These are phyloP conservation scores for Citrus cavaleriei DNA, from an alignment of 345 rosid species.

Conservation along the genomic window DNA sequence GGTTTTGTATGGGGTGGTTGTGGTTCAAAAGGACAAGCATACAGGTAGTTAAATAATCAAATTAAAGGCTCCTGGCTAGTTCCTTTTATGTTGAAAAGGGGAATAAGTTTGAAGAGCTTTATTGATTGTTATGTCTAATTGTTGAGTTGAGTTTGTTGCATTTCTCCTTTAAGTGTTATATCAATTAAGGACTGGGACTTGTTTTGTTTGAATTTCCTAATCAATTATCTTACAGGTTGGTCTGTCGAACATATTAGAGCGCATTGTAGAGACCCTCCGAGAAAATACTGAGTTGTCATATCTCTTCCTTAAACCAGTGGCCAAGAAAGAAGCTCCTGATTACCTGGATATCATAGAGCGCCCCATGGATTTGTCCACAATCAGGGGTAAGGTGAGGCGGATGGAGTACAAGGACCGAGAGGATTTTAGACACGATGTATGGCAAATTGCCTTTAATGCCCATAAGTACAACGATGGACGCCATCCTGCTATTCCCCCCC, in stretches of 20 bases:
- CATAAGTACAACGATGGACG: conserved; percentile 76
- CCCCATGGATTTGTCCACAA: conserved; percentile 92
- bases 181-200: background rate
- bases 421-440: conserved; percentile 85
- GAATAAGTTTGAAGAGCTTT: background rate
- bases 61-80: background rate
- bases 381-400: conserved; percentile 78
- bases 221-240: conserved; percentile 55
- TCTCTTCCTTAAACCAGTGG: conserved; percentile 84
- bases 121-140: background rate
- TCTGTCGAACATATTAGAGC: conserved; percentile 73
- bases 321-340: conserved; percentile 93
- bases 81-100: background rate
- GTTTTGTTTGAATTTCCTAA: background rate
- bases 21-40: background rate
- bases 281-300: conserved; percentile 59
- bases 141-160: background rate
- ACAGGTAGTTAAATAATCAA: background rate
- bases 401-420: conserved; percentile 70
- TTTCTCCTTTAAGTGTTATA: too few species aligned
- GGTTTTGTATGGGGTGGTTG: background rate
- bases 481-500: conserved; percentile 88
- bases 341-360: conserved; percentile 48
- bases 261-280: conserved; percentile 65
- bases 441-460: conserved; percentile 77